Percentiles rank a stretch among this genome's conserved stretches.
Evolutionary conservation across 257 asterid species (phyloP).

Genomic region (Lavandula angustifolia): DNA sequence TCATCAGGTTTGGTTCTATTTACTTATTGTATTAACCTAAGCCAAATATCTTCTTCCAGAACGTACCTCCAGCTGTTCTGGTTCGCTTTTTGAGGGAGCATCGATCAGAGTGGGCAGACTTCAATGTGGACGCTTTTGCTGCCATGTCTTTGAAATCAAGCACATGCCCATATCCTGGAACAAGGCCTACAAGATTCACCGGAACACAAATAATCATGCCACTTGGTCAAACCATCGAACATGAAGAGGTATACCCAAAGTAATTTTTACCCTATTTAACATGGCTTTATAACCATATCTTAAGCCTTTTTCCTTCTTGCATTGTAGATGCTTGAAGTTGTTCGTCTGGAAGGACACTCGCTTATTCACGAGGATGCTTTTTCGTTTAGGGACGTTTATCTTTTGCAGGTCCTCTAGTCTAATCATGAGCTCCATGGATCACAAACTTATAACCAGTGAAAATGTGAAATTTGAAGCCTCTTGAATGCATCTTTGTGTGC

Average conservation of each 20-base stretch:
- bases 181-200: slow-evolving; percentile 72
- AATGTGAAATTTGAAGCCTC: slow-evolving; percentile 16
- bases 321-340: slow-evolving; percentile 76
- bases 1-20: not conserved
- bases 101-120: slow-evolving; percentile 95
- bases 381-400: slow-evolving; percentile 72
- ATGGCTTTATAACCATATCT: not conserved
- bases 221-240: slow-evolving; percentile 82
- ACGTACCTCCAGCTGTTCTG: slow-evolving; percentile 82
- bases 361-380: slow-evolving; percentile 65
- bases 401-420: slow-evolving; percentile 58
- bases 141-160: slow-evolving; percentile 70
- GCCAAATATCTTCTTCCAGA: slow-evolving; percentile 43
- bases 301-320: not conserved
- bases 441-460: not conserved
- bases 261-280: not conserved
- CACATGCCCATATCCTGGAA: slow-evolving; percentile 64
- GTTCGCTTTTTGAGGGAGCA: slow-evolving; percentile 90
- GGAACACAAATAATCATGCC: slow-evolving; percentile 93
- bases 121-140: slow-evolving; percentile 72
- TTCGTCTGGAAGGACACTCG: slow-evolving; percentile 78
- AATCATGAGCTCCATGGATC: slow-evolving; percentile 14
- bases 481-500: slow-evolving; percentile 29
- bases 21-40: slow-evolving; percentile 11
- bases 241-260: slow-evolving; percentile 65